These are phyloP conservation scores for Phialocephala sp. DNA, from an alignment of 2,329 filamentous ascomycete species.

Conservation along the genomic window DNA sequence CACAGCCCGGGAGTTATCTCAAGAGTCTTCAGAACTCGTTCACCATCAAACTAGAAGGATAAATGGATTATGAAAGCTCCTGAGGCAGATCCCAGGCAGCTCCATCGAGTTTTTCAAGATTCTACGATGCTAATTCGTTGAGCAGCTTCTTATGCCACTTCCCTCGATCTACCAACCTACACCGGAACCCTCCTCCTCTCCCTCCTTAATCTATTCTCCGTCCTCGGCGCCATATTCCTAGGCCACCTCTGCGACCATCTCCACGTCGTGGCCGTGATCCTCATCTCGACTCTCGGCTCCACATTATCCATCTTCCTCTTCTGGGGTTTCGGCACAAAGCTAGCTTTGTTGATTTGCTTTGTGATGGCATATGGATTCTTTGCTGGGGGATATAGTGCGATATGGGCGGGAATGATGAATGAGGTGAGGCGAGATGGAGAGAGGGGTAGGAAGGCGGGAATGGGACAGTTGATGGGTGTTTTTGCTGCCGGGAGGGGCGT, in stretches of 20 bases:
- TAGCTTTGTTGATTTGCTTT: slow-evolving; percentile 55
- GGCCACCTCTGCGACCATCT: slow-evolving; percentile 50
- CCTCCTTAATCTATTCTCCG: slow-evolving; percentile 54
- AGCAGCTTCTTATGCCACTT: slow-evolving; percentile 47
- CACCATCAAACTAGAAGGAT: no score
- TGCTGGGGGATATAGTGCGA: slow-evolving; percentile 58
- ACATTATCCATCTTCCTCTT: slow-evolving; percentile 56
- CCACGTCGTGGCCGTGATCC: slow-evolving; percentile 50
- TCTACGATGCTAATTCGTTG: no score
- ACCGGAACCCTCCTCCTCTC: slow-evolving; percentile 54
- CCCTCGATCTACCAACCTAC: slow-evolving; percentile 47
- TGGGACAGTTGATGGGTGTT: slow-evolving; percentile 45
- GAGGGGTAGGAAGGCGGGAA: slow-evolving; percentile 16
- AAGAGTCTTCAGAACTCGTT: no score
- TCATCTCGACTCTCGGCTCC: slow-evolving; percentile 56
- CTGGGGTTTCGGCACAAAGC: slow-evolving; percentile 57
- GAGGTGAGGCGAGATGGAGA: slow-evolving; percentile 25
- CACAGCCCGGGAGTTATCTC: no score
- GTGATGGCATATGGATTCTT: slow-evolving; percentile 62
- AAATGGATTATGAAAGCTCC: no score
- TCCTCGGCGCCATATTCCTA: slow-evolving; percentile 49
- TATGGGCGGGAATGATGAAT: slow-evolving; percentile 48
- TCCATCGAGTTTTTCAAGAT: no score
- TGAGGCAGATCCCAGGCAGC: no score
- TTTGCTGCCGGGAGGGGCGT: slow-evolving; percentile 67